Conservation (phyloP, 2,329 filamentous ascomycete genomes). For the Hypocreales sp. region DNA sequence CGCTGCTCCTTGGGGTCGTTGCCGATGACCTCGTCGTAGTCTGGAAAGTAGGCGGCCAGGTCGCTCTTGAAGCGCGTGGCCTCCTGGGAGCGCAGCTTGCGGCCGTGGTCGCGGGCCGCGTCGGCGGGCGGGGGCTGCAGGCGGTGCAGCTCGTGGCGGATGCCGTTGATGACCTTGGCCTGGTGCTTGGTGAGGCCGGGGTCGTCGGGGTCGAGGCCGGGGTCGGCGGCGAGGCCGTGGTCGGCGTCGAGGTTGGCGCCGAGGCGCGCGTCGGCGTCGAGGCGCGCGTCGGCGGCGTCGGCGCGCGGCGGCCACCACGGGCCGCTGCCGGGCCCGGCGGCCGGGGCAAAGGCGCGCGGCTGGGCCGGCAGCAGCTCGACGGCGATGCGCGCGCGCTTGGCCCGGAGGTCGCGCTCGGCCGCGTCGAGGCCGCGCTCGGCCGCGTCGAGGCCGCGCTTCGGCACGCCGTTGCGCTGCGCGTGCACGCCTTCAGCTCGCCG, state of each 20-base stretch:
- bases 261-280: conserved; percentile 3
- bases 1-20: conserved; percentile 67
- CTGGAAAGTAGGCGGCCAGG: conserved; percentile 76
- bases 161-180: conserved; percentile 44
- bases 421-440: conserved; percentile 29
- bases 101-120: conserved; percentile 42
- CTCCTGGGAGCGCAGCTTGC: conserved; percentile 74
- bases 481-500: conserved; percentile 31
- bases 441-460: conserved; percentile 32
- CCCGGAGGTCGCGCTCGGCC: conserved; percentile 25
- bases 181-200: conserved; percentile 30
- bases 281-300: conserved; percentile 7
- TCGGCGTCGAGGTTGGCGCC: too few species aligned
- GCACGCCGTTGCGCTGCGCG: conserved; percentile 21
- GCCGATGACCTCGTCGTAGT: conserved; percentile 88
- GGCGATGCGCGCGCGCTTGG: conserved; percentile 35
- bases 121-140: conserved; percentile 33
- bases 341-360: conserved; percentile 9
- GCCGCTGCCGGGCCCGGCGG: conserved; percentile 8
- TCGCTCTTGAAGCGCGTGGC: conserved; percentile 81
- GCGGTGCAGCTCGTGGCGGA: conserved; percentile 43
- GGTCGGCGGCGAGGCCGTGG: too few species aligned
- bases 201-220: conserved; percentile 5
- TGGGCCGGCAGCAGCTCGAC: conserved; percentile 31
- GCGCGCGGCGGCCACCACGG: conserved; percentile 10